Conservation (phyloP, 129 eudicot genomes). For the Flaveria robusta region DNA sequence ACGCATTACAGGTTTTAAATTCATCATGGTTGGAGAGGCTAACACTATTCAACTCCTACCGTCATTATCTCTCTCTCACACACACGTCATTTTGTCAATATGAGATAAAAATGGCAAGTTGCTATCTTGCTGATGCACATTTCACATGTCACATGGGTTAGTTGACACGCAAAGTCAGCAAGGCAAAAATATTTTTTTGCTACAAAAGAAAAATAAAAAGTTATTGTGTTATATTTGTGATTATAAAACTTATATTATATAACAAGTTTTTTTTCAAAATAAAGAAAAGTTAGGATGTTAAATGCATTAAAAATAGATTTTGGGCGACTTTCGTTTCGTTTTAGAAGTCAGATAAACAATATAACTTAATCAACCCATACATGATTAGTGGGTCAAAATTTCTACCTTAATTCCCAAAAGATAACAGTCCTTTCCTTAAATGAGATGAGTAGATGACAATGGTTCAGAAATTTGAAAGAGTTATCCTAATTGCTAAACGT, state of each 20-base stretch:
- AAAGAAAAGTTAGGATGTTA: not conserved
- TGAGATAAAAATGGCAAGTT: not conserved
- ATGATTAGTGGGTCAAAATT: not conserved
- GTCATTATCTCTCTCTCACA: not conserved
- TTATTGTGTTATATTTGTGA: not conserved
- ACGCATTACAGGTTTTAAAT: not conserved
- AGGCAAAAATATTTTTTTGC: not conserved
- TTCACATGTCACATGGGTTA: constrained; percentile 2
- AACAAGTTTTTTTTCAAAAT: not conserved
- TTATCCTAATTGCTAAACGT: too few relatives aligned
- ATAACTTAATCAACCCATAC: not conserved
- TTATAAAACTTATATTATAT: not conserved
- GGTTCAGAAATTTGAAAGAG: not conserved
- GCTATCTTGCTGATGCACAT: not conserved
- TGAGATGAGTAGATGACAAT: not conserved
- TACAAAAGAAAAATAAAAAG: not conserved
- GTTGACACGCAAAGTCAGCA: not conserved
- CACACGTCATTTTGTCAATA: not conserved
- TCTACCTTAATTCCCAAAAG: not conserved
- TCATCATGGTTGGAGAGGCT: not conserved
- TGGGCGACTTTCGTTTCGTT: not conserved
- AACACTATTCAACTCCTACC: not conserved
- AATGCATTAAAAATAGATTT: not conserved
- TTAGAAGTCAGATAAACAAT: not conserved
- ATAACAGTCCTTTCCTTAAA: not conserved